Percentiles rank a stretch among this genome's conserved stretches.
phyloP scores from a whole-genome alignment of 2,329 filamentous ascomycete genomes.

The Cercospora sp. region DNA sequence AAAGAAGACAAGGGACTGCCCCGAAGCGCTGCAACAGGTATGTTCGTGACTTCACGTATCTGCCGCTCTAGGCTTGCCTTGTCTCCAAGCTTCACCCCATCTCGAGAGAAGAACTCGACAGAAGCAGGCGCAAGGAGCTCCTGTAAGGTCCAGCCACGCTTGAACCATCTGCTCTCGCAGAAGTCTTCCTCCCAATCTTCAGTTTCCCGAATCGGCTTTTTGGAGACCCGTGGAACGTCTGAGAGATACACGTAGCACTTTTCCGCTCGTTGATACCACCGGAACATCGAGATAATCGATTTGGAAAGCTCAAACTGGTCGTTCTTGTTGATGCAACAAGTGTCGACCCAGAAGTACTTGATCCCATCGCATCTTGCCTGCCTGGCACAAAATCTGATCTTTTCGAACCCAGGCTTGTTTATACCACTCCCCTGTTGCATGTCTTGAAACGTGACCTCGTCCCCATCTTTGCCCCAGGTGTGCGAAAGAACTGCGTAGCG shows the following conservation, averaged over 20 bases:
- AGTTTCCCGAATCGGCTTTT: not conserved
- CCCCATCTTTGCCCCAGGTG: not conserved
- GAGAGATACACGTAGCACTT: not conserved
- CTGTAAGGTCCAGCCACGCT: conserved; percentile 4
- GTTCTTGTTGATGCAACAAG: no score
- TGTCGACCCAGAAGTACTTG: no score
- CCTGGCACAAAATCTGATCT: not conserved
- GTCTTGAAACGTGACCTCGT: not conserved
- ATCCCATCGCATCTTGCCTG: not conserved
- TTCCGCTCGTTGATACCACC: no score
- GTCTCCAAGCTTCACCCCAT: not conserved
- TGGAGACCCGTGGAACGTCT: not conserved
- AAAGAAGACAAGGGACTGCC: not conserved
- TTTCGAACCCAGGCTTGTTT: not conserved
- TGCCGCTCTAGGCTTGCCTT: not conserved
- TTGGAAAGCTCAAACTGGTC: not conserved
- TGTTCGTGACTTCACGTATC: not conserved
- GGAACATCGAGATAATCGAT: no score
- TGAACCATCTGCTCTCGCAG: no score
- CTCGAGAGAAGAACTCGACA: not conserved
- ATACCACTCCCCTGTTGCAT: not conserved
- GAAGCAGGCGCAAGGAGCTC: not conserved
- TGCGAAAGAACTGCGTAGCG: not conserved
- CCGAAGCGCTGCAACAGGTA: not conserved
- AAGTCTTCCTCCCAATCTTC: not conserved